Evolutionary conservation across 2,329 filamentous ascomycete genomes (phyloP).

Genomic region (Teratosphaeria epicoccoides): DNA sequence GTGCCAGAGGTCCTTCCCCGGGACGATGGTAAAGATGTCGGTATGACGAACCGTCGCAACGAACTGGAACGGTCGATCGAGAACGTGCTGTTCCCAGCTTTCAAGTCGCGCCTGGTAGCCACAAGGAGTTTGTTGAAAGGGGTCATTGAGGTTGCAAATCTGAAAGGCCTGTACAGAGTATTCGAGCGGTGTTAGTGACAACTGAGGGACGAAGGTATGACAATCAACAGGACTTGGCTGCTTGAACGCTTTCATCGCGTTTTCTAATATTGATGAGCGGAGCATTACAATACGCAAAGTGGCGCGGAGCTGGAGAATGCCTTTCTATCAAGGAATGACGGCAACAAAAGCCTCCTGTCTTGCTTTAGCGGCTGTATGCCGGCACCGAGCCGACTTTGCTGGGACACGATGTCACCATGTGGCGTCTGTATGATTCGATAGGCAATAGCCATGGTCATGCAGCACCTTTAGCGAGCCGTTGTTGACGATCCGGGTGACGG

Average conservation of each 20-base stretch:
- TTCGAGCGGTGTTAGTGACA: conserved; percentile 74
- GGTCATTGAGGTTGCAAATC: conserved; percentile 76
- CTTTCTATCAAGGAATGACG: neutral
- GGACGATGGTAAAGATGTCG: conserved; percentile 21
- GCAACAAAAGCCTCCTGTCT: neutral
- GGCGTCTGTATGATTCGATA: neutral
- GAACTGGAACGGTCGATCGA: conserved; percentile 65
- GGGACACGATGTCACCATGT: neutral
- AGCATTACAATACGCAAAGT: neutral
- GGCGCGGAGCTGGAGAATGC: neutral
- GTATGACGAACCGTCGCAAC: conserved; percentile 28
- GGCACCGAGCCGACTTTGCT: too few relatives aligned
- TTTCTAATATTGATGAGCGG: neutral
- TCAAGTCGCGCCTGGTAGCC: conserved; percentile 71
- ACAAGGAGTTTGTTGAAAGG: conserved; percentile 67
- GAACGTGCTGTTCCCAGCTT: conserved; percentile 79
- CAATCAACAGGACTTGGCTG: neutral
- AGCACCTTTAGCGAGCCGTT: too few relatives aligned
- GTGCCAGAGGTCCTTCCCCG: conserved; percentile 71
- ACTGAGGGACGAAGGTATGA: neutral
- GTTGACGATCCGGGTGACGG: too few relatives aligned
- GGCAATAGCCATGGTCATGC: neutral
- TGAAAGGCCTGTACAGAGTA: conserved; percentile 86
- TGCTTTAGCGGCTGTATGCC: neutral
- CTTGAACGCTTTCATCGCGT: neutral